These are phyloP conservation scores for Pseudomonodictys pantanalensis DNA, from an alignment of 495 filamentous ascomycete genomes.

Conservation along the genomic window DNA sequence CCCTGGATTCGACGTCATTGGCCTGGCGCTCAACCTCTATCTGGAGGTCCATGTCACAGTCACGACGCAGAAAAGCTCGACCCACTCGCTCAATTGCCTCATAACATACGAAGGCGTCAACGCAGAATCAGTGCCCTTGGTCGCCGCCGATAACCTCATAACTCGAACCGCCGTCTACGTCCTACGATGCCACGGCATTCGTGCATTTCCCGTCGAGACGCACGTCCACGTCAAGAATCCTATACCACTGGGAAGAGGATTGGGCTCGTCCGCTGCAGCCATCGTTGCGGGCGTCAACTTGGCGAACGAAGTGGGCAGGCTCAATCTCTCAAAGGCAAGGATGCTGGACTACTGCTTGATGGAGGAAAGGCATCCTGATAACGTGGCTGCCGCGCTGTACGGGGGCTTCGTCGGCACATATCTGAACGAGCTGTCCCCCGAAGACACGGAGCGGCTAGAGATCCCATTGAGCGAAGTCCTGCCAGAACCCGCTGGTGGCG, in stretches of 20 bases:
- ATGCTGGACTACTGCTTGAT: constrained; percentile 94
- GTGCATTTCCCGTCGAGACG: constrained; percentile 79
- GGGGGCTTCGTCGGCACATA: constrained; percentile 98
- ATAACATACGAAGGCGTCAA: constrained; percentile 86
- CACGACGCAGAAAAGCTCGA: constrained; percentile 49
- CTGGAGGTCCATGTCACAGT: constrained; percentile 79
- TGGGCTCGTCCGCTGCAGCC: constrained; percentile 90
- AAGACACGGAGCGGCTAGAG: constrained; percentile 80
- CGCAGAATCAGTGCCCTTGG: constrained; percentile 71
- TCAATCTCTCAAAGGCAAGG: constrained; percentile 74
- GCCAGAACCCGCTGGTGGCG: constrained; percentile 77
- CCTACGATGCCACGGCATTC: constrained; percentile 80
- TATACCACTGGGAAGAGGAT: constrained; percentile 83
- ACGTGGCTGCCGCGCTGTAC: constrained; percentile 89
- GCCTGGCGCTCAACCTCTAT: constrained; percentile 84
- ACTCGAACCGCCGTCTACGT: constrained; percentile 90
- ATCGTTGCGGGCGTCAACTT: constrained; percentile 92
- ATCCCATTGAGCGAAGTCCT: constrained; percentile 95
- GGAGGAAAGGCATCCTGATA: constrained; percentile 95
- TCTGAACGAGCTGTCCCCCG: constrained; percentile 80
- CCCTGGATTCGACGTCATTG: constrained; percentile 96
- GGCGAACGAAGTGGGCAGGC: constrained; percentile 79
- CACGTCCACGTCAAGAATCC: constrained; percentile 89
- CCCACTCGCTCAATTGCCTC: constrained; percentile 73
- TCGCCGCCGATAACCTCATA: constrained; percentile 81